These are phyloP conservation scores for Plasmodium malariae DNA, from an alignment of 169 alveolate genomes.

Conservation along the genomic window DNA sequence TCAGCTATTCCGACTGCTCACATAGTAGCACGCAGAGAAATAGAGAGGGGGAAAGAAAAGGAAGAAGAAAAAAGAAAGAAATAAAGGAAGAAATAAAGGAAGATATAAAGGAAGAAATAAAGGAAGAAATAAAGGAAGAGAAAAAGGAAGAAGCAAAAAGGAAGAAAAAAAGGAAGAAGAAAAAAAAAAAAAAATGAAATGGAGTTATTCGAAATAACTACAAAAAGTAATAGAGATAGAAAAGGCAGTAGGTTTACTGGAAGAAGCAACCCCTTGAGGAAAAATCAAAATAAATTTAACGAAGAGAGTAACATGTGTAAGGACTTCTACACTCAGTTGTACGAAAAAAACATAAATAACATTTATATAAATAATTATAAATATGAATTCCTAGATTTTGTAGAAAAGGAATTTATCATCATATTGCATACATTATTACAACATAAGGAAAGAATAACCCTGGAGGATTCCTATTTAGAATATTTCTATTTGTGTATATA, in stretches of 20 bases:
- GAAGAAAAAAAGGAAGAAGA: too few relatives aligned
- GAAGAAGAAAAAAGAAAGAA: background rate
- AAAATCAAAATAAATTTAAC: background rate
- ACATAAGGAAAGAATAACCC: conserved; percentile 38
- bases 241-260: background rate
- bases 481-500: conserved; percentile 55
- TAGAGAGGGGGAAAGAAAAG: background rate
- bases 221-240: too few relatives aligned
- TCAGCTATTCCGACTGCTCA: too few relatives aligned
- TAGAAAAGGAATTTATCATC: conserved; percentile 28
- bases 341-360: conserved; percentile 6
- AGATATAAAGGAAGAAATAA: background rate
- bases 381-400: conserved; percentile 31
- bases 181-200: too few relatives aligned
- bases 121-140: too few relatives aligned
- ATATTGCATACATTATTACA: conserved; percentile 8
- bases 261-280: background rate
- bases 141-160: background rate
- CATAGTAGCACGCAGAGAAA: background rate
- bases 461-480: conserved; percentile 49
- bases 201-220: too few relatives aligned
- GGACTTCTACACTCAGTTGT: background rate
- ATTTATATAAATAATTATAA: conserved; percentile 21
- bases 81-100: conserved; percentile 6
- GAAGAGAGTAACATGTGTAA: background rate